Conservation (phyloP, 495 filamentous ascomycete species). For the Pyronema omphalodes region DNA sequence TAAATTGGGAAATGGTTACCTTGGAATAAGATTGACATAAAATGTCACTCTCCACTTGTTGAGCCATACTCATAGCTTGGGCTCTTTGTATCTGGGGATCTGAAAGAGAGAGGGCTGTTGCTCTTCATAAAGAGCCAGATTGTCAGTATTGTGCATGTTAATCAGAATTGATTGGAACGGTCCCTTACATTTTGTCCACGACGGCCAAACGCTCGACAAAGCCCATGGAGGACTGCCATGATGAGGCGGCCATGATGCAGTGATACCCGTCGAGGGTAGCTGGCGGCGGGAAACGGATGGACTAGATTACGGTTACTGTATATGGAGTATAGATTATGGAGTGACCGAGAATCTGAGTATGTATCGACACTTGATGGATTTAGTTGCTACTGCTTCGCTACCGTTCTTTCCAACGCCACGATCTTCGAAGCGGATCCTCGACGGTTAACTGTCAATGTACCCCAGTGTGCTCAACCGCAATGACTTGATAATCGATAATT, state of each 20-base stretch:
- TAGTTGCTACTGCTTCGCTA: too few relatives aligned
- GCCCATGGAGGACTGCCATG: slow-evolving; percentile 13
- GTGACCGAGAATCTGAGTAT: too few relatives aligned
- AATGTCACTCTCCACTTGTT: slow-evolving; percentile 10
- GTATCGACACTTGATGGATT: too few relatives aligned
- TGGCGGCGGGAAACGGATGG: too few relatives aligned
- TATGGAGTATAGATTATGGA: too few relatives aligned
- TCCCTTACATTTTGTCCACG: slow-evolving; percentile 26
- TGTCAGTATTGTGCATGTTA: background rate
- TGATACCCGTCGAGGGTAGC: too few relatives aligned
- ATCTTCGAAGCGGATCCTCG: too few relatives aligned
- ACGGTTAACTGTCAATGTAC: too few relatives aligned
- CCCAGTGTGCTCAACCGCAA: too few relatives aligned
- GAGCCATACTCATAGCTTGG: slow-evolving; percentile 5
- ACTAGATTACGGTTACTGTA: background rate
- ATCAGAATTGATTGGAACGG: background rate
- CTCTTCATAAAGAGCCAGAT: slow-evolving; percentile 6
- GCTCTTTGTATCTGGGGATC: slow-evolving; percentile 8
- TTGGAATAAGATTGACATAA: slow-evolving; percentile 10
- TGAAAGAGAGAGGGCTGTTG: slow-evolving; percentile 8
- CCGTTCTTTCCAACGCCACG: too few relatives aligned
- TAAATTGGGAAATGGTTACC: slow-evolving; percentile 4
- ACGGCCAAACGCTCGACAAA: slow-evolving; percentile 17
- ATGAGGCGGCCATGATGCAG: background rate
- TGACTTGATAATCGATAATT: too few relatives aligned